These are phyloP conservation scores for Isabelozyma heimii DNA, from an alignment of 805 yeast genomes.

Conservation along the genomic window DNA sequence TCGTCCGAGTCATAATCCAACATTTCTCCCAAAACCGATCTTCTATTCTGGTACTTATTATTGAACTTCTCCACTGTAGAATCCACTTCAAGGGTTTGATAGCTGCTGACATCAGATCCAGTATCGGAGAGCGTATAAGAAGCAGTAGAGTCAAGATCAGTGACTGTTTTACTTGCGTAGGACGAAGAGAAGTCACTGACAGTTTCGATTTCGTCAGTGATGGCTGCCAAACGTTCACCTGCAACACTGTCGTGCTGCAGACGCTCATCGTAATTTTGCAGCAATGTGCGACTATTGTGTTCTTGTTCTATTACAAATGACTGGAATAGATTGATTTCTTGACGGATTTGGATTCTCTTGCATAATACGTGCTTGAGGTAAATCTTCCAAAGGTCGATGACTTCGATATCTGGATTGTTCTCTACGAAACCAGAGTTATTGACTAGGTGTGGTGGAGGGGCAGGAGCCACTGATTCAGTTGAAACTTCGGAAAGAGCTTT, in stretches of 20 bases:
- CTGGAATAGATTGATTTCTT: slow-evolving; percentile 37
- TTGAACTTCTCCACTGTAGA: slow-evolving; percentile 22
- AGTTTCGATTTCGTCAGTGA: background rate
- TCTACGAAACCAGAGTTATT: background rate
- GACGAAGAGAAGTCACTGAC: background rate
- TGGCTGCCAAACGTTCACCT: background rate
- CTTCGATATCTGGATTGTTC: slow-evolving; percentile 2
- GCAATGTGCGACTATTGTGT: background rate
- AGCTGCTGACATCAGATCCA: background rate
- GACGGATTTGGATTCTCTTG: slow-evolving; percentile 38
- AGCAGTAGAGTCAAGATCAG: background rate
- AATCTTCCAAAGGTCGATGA: slow-evolving; percentile 26
- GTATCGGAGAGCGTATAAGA: slow-evolving; percentile 9
- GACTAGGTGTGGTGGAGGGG: slow-evolving; percentile 24
- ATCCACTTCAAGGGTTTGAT: background rate
- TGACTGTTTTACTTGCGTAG: background rate
- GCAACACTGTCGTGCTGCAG: background rate
- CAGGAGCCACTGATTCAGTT: slow-evolving; percentile 11
- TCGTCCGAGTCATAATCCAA: slow-evolving; percentile 37
- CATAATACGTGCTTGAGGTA: slow-evolving; percentile 34
- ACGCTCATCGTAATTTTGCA: background rate
- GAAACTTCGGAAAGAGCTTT: background rate
- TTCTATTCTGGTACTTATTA: slow-evolving; percentile 27
- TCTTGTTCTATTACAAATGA: slow-evolving; percentile 10
- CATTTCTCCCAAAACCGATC: slow-evolving; percentile 44